Percentiles rank a stretch among this genome's conserved stretches.
These are phyloP conservation scores for Acorus gramineus DNA, from an alignment of 106 monocot species.

Conservation along the genomic window DNA sequence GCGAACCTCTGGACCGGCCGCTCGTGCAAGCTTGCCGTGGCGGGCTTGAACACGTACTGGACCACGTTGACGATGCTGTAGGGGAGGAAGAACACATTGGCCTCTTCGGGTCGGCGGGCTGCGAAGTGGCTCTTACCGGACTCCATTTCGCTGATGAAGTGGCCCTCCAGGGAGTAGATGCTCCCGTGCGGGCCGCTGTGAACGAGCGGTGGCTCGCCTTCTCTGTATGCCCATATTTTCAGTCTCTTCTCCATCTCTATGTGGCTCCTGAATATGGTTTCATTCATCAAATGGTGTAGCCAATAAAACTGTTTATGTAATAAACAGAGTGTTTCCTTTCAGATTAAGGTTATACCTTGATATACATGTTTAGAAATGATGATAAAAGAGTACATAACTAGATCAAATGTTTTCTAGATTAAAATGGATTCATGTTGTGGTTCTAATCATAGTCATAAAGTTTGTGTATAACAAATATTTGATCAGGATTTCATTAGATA, in stretches of 20 bases:
- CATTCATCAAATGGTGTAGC: too few relatives aligned
- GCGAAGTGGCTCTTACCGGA: conserved; percentile 22
- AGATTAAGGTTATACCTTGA: too few relatives aligned
- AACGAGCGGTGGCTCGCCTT: conserved; percentile 64
- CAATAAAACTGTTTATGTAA: too few relatives aligned
- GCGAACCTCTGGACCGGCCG: conserved; percentile 24
- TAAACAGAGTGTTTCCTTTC: too few relatives aligned
- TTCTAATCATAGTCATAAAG: neutral
- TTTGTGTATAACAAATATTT: neutral
- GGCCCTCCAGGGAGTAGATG: conserved; percentile 61
- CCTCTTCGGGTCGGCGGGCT: conserved; percentile 32
- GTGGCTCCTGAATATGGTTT: conserved; percentile 48
- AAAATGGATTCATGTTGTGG: neutral
- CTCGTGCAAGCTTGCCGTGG: conserved; percentile 10
- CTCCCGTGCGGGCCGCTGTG: conserved; percentile 38
- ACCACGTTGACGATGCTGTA: conserved; percentile 64
- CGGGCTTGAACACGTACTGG: conserved; percentile 32
- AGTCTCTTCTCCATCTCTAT: conserved; percentile 80
- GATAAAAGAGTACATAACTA: neutral
- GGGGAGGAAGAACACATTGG: conserved; percentile 63
- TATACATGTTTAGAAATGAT: neutral
- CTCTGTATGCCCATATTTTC: conserved; percentile 52
- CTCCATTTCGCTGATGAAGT: conserved; percentile 53
- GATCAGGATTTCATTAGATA: neutral
- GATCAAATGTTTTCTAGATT: neutral